Evolutionary conservation across 2,329 filamentous ascomycete genomes (phyloP), one percentile per base, ranked within the genome.

Genomic region (Beauveria pseudobassiana): DNA sequence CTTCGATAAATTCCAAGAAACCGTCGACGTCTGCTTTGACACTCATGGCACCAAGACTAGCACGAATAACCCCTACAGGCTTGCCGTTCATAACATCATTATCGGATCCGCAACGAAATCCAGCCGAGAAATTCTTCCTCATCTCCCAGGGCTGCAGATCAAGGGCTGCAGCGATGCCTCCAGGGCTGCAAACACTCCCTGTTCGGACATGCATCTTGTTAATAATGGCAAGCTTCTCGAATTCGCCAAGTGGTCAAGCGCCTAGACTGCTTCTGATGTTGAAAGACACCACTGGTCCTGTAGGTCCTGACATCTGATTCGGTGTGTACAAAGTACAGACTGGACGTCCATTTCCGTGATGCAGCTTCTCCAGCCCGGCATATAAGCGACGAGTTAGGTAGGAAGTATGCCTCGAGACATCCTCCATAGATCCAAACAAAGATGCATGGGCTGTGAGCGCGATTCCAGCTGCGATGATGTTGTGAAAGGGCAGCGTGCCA

Each of bases 31-130:
- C 95, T 8, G 79, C 77, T 30, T 84, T 70, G 10, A 86, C 93
- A 69, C 90, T 97, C 90, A 96, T 96, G 0, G 93, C 91, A 3
- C 93, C 95, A 0, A 98, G 74, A 68, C 93, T 98, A 43, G 87
- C 85, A 63, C 95, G 85, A 64, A 98, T 85, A 42, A 96, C 85
- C 1, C 95, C 95, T 0, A 91, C 96, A 2, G 93, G 91, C 68
- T 93, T 96, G 24, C 91, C 93, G 42, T 84, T 82, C 65, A 95
- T 85, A 45, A 96, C 82, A 64, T 96, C 91, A 67, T 89, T 87
- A 20, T 93, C 91, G 59, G 85, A 84, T 7, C 92, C 93, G 72
- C 95, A 99, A 45, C 91, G 84, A 70, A 92, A 86, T 0, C 95
- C 95, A 2, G 88, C 84, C 0, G 89, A 91, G 69, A 95, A 96